Conservation (phyloP, 768 basidiomycete genomes). For the Podaxis sp. region DNA sequence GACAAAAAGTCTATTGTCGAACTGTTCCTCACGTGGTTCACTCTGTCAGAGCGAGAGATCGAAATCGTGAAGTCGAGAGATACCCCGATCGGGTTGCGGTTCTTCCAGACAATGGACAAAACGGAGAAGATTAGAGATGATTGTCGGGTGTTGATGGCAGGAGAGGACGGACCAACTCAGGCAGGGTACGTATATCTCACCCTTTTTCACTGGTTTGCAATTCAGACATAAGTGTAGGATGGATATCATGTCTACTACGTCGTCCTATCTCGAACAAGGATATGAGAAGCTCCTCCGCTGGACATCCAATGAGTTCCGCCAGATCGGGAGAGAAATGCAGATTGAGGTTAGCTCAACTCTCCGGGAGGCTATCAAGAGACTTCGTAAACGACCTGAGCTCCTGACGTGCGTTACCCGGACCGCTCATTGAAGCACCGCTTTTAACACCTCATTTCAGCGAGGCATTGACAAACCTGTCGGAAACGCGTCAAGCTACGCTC, state of each 20-base stretch:
- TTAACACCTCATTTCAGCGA: constrained; percentile 42
- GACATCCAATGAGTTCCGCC: constrained; percentile 82
- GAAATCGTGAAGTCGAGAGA: constrained; percentile 78
- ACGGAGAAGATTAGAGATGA: constrained; percentile 81
- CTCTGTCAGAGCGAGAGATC: constrained; percentile 70
- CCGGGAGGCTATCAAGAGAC: constrained; percentile 69
- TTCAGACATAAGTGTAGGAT: constrained; percentile 45
- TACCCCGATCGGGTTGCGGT: constrained; percentile 67
- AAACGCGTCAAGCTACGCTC: constrained; percentile 79
- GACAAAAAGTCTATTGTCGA: constrained; percentile 71
- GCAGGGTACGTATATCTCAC: constrained; percentile 54
- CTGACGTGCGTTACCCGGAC: constrained; percentile 51
- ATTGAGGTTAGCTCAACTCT: constrained; percentile 66
- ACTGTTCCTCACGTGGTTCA: constrained; percentile 84
- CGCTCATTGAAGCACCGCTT: neutral
- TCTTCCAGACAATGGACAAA: constrained; percentile 89
- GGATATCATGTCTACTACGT: constrained; percentile 87
- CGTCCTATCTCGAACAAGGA: constrained; percentile 81
- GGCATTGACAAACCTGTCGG: constrained; percentile 70
- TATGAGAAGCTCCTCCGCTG: constrained; percentile 89
- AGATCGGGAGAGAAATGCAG: constrained; percentile 71
- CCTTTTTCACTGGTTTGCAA: neutral
- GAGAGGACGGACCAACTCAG: constrained; percentile 75
- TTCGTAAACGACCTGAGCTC: constrained; percentile 78
- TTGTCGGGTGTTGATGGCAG: constrained; percentile 84